These are phyloP conservation scores for Leccinum uliginosum DNA, from an alignment of 768 basidiomycete species.

Conservation along the genomic window DNA sequence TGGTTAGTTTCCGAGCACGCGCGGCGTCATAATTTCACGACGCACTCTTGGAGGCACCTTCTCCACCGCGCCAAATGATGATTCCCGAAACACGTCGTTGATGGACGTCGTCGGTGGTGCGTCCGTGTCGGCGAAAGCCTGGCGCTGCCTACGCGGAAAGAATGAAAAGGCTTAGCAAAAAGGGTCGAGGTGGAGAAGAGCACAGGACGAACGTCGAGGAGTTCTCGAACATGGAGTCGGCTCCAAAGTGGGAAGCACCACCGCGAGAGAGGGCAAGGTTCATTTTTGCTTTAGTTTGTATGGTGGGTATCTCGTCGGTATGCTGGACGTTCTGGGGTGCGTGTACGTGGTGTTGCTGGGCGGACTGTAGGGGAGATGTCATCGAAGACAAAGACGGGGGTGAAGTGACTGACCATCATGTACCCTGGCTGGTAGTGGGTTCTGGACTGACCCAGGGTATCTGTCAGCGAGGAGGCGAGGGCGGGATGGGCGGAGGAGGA, in stretches of 20 bases:
- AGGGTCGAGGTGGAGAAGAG: not conserved
- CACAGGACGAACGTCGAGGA: conserved; percentile 31
- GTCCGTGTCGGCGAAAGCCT: conserved; percentile 68
- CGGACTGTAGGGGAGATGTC: conserved; percentile 40
- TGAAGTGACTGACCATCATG: conserved; percentile 55
- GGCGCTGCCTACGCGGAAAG: conserved; percentile 44
- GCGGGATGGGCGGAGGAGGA: conserved; percentile 38
- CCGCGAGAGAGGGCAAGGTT: conserved; percentile 64
- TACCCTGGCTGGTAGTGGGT: conserved; percentile 81
- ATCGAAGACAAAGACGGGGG: not conserved
- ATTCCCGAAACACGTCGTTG: conserved; percentile 66
- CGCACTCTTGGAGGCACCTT: conserved; percentile 20
- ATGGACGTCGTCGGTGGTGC: conserved; percentile 76
- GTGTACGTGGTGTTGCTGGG: conserved; percentile 57
- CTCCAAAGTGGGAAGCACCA: conserved; percentile 68
- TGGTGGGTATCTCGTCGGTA: conserved; percentile 67
- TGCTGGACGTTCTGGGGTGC: conserved; percentile 56
- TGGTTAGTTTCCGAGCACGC: not conserved
- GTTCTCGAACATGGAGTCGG: conserved; percentile 83
- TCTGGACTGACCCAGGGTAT: conserved; percentile 65
- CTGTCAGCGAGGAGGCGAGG: conserved; percentile 53
- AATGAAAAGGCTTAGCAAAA: conserved; percentile 1
- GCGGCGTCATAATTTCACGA: not conserved
- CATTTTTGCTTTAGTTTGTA: conserved; percentile 79
- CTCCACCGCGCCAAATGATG: conserved; percentile 29